Percentiles rank a stretch among this genome's conserved stretches.
Evolutionary conservation across 306 rosid genomes (phyloP).

Genomic region (Lathyrus oleraceus): DNA sequence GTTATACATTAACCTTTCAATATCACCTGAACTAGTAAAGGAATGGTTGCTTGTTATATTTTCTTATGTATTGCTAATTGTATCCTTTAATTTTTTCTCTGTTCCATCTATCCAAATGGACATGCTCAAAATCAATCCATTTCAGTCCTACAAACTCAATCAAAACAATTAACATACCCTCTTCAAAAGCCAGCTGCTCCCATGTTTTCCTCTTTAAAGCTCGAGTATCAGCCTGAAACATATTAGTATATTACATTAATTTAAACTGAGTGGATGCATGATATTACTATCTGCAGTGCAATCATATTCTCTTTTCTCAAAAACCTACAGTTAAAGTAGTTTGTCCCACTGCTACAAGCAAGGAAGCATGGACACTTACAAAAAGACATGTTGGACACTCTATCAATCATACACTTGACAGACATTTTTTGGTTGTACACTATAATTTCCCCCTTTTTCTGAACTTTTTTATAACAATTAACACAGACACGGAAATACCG

Average conservation of each 20-base stretch:
- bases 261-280: constrained; percentile 5
- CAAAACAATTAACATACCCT: constrained; percentile 53
- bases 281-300: not conserved
- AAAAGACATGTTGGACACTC: not conserved
- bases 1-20: not conserved
- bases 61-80: constrained; percentile 9
- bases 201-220: constrained; percentile 73
- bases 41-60: not conserved
- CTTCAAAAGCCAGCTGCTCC: constrained; percentile 87
- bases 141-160: constrained; percentile 7
- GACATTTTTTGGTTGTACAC: not conserved
- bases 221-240: constrained; percentile 88
- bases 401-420: not conserved
- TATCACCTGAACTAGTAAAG: not conserved
- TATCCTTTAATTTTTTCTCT: constrained; percentile 19
- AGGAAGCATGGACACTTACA: not conserved
- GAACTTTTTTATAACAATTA: not conserved
- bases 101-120: constrained; percentile 13
- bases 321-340: not conserved
- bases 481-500: not conserved
- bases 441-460: not conserved
- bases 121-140: constrained; percentile 25
- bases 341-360: constrained; percentile 4
- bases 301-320: constrained; percentile 20
- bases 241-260: constrained; percentile 29